A percentile compares a stretch with the other conserved stretches of the same genome.
Evolutionary conservation across 2,329 filamentous ascomycete species (phyloP).

Genomic region (Penicillium sp.): DNA sequence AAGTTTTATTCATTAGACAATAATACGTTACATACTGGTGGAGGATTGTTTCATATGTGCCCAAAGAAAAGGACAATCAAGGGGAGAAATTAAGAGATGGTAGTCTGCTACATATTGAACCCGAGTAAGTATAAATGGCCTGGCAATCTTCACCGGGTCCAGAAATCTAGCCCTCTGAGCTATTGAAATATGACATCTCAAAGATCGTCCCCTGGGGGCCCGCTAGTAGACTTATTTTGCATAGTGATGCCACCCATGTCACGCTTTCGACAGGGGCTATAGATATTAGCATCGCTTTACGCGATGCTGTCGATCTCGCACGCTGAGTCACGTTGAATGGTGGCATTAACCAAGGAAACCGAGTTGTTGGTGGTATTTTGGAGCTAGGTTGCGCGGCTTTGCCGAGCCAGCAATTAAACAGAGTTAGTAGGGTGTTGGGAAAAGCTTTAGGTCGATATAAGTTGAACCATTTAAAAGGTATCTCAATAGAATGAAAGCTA

Average conservation of each 20-base stretch:
- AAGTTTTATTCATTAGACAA: too few relatives aligned
- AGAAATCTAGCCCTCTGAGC: constrained; percentile 34
- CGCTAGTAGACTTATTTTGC: constrained; percentile 45
- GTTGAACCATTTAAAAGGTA: constrained; percentile 28
- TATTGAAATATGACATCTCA: constrained; percentile 37
- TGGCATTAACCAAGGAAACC: constrained; percentile 11
- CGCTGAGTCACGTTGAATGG: constrained; percentile 19
- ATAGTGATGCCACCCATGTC: constrained; percentile 54
- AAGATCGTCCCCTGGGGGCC: constrained; percentile 37
- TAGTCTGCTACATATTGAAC: too few relatives aligned
- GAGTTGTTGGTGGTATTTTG: constrained; percentile 27
- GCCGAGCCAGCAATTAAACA: constrained; percentile 26
- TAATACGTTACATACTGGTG: too few relatives aligned
- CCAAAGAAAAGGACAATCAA: too few relatives aligned
- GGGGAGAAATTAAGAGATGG: too few relatives aligned
- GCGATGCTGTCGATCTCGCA: constrained; percentile 42
- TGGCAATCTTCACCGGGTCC: constrained; percentile 25
- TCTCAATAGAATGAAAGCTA: neutral
- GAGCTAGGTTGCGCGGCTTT: constrained; percentile 27
- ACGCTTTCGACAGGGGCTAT: constrained; percentile 56
- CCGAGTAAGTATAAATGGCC: too few relatives aligned
- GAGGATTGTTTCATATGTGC: too few relatives aligned
- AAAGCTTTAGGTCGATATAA: constrained; percentile 29
- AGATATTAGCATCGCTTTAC: constrained; percentile 54
- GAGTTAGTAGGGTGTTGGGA: constrained; percentile 32